These are phyloP conservation scores for Pelargonium myrrhifolium DNA, from an alignment of 441 rosid species.

Conservation along the genomic window DNA sequence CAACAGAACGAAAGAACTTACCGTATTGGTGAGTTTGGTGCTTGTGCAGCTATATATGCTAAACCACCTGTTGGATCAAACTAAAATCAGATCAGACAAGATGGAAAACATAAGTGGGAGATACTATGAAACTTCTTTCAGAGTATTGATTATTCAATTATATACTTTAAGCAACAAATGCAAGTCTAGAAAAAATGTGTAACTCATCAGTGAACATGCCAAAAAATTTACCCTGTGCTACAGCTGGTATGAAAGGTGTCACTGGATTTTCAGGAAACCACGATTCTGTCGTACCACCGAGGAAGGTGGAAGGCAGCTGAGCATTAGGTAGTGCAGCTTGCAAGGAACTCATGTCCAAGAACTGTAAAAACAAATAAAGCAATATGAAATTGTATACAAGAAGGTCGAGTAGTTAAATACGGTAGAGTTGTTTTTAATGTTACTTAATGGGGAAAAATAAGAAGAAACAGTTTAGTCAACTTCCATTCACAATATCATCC, in stretches of 20 bases:
- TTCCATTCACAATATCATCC: no score
- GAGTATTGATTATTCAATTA: slow-evolving; percentile 6
- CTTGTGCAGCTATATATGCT: slow-evolving; percentile 50
- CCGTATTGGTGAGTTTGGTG: slow-evolving; percentile 56
- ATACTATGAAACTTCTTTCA: no score
- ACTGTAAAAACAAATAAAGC: slow-evolving; percentile 31
- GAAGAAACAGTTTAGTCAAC: no score
- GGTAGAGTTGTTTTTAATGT: no score
- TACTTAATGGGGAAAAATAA: no score
- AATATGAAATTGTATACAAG: slow-evolving; percentile 5
- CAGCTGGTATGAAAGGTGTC: slow-evolving; percentile 40
- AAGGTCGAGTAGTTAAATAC: no score
- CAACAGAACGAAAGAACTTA: slow-evolving; percentile 30
- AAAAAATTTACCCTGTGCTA: slow-evolving; percentile 44
- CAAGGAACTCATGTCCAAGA: slow-evolving; percentile 70
- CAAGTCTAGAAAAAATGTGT: not conserved
- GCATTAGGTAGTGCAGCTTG: slow-evolving; percentile 61
- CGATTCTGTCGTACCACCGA: slow-evolving; percentile 36
- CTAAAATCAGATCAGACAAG: slow-evolving; percentile 7
- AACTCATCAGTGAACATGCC: not conserved
- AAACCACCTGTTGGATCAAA: slow-evolving; percentile 51
- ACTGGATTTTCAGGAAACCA: slow-evolving; percentile 68
- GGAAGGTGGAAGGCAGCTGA: slow-evolving; percentile 40
- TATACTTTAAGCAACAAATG: slow-evolving; percentile 12
- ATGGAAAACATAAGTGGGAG: not conserved